Evolutionary conservation across 2,329 filamentous ascomycete species (phyloP).

Genomic region (Drechmeria coniospora): DNA sequence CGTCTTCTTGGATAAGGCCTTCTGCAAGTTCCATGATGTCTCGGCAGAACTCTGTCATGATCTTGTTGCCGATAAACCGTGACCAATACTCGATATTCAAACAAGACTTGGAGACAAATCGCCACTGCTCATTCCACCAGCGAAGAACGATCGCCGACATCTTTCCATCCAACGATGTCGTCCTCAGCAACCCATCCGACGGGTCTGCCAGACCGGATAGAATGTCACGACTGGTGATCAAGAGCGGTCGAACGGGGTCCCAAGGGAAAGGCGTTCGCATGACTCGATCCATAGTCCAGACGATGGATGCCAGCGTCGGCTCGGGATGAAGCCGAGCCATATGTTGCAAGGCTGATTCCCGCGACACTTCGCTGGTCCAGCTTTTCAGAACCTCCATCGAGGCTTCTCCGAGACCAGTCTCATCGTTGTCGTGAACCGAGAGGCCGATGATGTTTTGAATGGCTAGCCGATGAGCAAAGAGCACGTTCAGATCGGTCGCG

Average conservation of each 20-base stretch:
- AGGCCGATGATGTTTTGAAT: slow-evolving; percentile 63
- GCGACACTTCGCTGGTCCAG: slow-evolving; percentile 51
- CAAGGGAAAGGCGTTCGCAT: slow-evolving; percentile 28
- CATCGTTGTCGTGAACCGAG: slow-evolving; percentile 70
- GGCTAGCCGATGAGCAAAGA: slow-evolving; percentile 53
- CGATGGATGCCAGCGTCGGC: slow-evolving; percentile 27
- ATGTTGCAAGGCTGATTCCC: slow-evolving; percentile 22
- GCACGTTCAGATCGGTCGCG: slow-evolving; percentile 46
- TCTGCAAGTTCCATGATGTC: slow-evolving; percentile 92
- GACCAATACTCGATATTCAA: slow-evolving; percentile 75
- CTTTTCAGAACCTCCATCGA: slow-evolving; percentile 71
- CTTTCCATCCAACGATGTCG: slow-evolving; percentile 37
- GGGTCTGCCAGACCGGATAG: slow-evolving; percentile 41
- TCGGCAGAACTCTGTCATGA: slow-evolving; percentile 85
- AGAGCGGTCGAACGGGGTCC: slow-evolving; percentile 39
- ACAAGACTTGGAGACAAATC: slow-evolving; percentile 66
- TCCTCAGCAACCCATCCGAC: slow-evolving; percentile 37
- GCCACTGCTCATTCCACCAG: slow-evolving; percentile 81
- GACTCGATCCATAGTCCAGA: slow-evolving; percentile 22
- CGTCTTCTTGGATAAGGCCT: slow-evolving; percentile 69
- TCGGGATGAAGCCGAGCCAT: slow-evolving; percentile 24
- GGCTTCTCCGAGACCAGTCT: slow-evolving; percentile 63
- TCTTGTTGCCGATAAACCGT: slow-evolving; percentile 52
- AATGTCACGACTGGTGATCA: slow-evolving; percentile 42
- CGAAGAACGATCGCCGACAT: slow-evolving; percentile 53